Percentiles rank a stretch among this genome's conserved stretches.
Evolutionary conservation across 306 rosid genomes (phyloP).

Genomic region (Carpinus fangiana): DNA sequence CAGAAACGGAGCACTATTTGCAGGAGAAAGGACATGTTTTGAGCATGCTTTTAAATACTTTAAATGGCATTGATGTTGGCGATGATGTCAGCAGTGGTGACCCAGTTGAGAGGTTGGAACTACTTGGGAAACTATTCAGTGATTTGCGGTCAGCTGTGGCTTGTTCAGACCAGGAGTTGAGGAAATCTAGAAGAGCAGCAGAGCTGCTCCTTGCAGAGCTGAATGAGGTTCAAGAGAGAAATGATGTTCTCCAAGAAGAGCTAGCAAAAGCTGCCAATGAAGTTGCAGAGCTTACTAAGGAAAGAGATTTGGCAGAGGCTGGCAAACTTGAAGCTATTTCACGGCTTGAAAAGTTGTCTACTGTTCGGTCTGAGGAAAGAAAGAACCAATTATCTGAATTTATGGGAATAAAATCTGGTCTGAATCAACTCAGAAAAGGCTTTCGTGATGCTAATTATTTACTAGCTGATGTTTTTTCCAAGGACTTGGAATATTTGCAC

Average conservation of each 20-base stretch:
- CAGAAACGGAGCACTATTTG: conserved; percentile 57
- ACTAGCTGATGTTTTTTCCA: conserved; percentile 45
- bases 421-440: conserved; percentile 60
- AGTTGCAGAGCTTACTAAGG: conserved; percentile 62
- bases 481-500: conserved; percentile 59
- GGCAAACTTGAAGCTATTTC: conserved; percentile 69
- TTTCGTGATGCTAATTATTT: conserved; percentile 57
- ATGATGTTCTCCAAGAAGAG: conserved; percentile 91
- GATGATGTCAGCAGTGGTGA: conserved; percentile 49
- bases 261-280: conserved; percentile 56
- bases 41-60: conserved; percentile 48
- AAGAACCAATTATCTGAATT: conserved; percentile 58
- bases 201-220: conserved; percentile 89
- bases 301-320: conserved; percentile 66
- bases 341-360: conserved; percentile 60
- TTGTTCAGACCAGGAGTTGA: conserved; percentile 72
- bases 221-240: conserved; percentile 98
- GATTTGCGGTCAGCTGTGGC: conserved; percentile 47
- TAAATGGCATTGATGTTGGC: conserved; percentile 61
- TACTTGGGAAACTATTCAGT: conserved; percentile 54
- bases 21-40: conserved; percentile 63
- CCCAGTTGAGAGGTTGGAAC: conserved; percentile 68
- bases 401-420: conserved; percentile 56
- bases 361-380: conserved; percentile 51
- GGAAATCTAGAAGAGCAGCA: conserved; percentile 86